phyloP scores from a whole-genome alignment of 257 asterid genomes.

The Solanum pinnatisectum region DNA sequence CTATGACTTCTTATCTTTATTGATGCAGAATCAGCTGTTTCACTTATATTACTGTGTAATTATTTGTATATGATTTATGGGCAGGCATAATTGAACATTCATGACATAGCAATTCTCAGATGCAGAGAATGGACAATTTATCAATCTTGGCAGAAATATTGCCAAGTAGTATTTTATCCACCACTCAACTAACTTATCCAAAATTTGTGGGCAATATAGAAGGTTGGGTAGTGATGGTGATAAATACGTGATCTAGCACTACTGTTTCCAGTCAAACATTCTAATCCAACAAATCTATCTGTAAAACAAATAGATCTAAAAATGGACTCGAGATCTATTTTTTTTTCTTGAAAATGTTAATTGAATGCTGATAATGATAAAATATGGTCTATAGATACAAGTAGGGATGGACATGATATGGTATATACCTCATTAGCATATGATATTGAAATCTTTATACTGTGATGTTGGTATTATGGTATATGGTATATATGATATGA shows the following conservation, averaged over 20 bases:
- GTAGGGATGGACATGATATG: not conserved
- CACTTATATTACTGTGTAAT: not conserved
- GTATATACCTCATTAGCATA: not conserved
- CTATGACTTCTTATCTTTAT: not conserved
- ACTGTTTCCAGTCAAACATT: not conserved
- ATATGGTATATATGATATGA: too few species aligned
- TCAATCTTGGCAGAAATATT: not conserved
- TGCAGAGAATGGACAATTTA: not conserved
- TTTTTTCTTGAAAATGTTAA: not conserved
- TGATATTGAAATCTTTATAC: too few species aligned
- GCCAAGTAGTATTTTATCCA: not conserved
- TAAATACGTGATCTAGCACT: not conserved
- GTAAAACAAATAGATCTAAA: not conserved
- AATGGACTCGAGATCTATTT: not conserved
- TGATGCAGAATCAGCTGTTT: not conserved
- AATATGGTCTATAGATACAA: not conserved
- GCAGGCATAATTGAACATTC: not conserved
- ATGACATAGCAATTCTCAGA: not conserved
- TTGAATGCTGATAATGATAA: not conserved
- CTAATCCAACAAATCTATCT: conserved; percentile 3
- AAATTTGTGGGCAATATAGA: not conserved
- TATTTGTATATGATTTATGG: not conserved
- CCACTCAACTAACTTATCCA: not conserved
- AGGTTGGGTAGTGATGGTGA: not conserved
- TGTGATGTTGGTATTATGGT: not conserved